Conservation (phyloP, 257 asterid species). For the Nicotiana tomentosiformis region DNA sequence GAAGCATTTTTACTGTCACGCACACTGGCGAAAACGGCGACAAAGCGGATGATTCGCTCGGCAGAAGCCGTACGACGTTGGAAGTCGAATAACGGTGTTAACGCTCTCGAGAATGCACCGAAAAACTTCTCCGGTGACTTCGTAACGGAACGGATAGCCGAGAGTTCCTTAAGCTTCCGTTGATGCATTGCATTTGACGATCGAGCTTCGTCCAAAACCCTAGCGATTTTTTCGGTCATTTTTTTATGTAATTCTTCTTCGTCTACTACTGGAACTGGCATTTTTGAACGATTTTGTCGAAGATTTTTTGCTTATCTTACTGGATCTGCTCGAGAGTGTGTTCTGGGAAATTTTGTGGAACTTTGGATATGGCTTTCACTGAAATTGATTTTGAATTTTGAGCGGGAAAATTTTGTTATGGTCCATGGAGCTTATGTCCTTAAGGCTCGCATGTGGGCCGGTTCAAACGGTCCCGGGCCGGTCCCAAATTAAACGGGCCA, state of each 20-base stretch:
- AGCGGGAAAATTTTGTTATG: no score
- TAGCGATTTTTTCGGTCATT: constrained; percentile 34
- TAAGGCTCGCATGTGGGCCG: no score
- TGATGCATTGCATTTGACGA: constrained; percentile 59
- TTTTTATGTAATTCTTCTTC: constrained; percentile 19
- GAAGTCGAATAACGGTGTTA: constrained; percentile 61
- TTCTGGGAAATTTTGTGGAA: neutral
- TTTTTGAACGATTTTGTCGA: neutral
- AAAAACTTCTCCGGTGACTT: constrained; percentile 35
- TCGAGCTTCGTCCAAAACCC: constrained; percentile 54
- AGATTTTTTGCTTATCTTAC: neutral
- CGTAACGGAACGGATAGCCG: constrained; percentile 34
- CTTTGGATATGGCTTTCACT: neutral
- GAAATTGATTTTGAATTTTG: neutral
- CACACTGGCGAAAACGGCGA: constrained; percentile 43
- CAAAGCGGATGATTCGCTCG: constrained; percentile 62
- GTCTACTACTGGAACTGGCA: constrained; percentile 29
- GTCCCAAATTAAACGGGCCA: no score
- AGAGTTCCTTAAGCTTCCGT: constrained; percentile 76
- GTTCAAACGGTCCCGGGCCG: no score
- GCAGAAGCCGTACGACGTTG: constrained; percentile 60
- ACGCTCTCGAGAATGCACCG: constrained; percentile 43
- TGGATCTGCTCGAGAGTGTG: neutral
- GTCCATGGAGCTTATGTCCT: no score
- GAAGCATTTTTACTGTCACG: constrained; percentile 23